These are phyloP conservation scores for Corynascus novoguineensis DNA, from an alignment of 495 filamentous ascomycete species.

Conservation along the genomic window DNA sequence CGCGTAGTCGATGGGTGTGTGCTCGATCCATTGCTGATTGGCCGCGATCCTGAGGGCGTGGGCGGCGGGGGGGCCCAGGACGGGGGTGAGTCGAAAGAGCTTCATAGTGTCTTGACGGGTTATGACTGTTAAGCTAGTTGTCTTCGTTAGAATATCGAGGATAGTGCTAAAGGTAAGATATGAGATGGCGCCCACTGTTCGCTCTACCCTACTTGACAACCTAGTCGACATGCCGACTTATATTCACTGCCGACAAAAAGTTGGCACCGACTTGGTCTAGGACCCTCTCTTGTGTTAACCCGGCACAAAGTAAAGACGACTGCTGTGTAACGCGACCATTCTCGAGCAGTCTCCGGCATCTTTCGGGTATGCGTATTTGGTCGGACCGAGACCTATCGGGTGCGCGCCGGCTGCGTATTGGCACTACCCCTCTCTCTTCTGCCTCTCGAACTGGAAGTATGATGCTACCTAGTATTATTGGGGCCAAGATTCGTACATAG, in stretches of 20 bases:
- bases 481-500: too few species aligned
- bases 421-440: background rate
- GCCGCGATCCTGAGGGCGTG: background rate
- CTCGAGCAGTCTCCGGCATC: background rate
- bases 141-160: too few species aligned
- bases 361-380: background rate
- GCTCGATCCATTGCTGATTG: slow-evolving; percentile 25
- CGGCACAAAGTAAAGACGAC: background rate
- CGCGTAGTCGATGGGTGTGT: slow-evolving; percentile 30
- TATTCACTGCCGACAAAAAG: too few species aligned
- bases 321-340: background rate
- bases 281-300: background rate
- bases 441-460: background rate
- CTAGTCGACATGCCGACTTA: too few species aligned
- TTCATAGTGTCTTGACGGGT: too few species aligned
- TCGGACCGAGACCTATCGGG: background rate
- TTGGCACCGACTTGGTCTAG: background rate
- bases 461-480: background rate
- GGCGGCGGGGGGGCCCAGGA: background rate
- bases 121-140: too few species aligned
- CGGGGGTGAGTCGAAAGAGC: background rate
- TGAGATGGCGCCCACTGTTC: too few species aligned
- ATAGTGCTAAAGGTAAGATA: too few species aligned
- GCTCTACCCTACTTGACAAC: too few species aligned
- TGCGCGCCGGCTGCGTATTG: background rate